phyloP scores from a whole-genome alignment of 345 rosid species.

The Arabidopsis thaliana region DNA sequence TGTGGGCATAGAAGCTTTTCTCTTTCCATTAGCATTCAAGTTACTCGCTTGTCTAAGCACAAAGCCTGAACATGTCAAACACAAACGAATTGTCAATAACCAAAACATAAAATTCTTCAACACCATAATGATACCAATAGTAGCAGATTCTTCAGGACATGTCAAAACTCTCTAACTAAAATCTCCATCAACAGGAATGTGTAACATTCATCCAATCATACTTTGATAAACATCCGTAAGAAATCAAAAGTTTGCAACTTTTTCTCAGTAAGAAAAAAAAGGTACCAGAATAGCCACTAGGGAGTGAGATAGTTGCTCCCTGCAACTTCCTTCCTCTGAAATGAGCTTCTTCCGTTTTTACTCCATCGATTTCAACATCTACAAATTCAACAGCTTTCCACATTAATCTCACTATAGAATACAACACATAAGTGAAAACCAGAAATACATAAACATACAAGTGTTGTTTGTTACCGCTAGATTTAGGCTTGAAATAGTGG shows the following conservation, averaged over 20 bases:
- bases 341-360: slow-evolving; percentile 69
- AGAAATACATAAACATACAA: not conserved
- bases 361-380: slow-evolving; percentile 71
- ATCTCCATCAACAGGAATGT: not conserved
- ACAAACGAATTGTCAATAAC: not conserved
- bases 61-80: slow-evolving; percentile 53
- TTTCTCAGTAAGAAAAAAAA: not conserved
- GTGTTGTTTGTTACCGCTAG: slow-evolving; percentile 50
- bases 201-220: not conserved
- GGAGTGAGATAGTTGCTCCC: slow-evolving; percentile 70
- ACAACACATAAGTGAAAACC: slow-evolving; percentile 14
- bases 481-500: slow-evolving; percentile 78
- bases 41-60: slow-evolving; percentile 67
- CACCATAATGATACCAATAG: not conserved
- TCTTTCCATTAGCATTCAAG: slow-evolving; percentile 46
- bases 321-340: slow-evolving; percentile 88
- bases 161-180: not conserved
- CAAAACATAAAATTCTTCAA: slow-evolving; percentile 3
- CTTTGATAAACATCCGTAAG: not conserved
- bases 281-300: slow-evolving; percentile 75
- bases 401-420: not conserved
- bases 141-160: slow-evolving; percentile 20
- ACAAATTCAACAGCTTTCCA: not conserved
- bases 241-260: not conserved
- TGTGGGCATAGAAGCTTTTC: slow-evolving; percentile 52